A percentile compares a stretch with the other conserved stretches of the same genome.
These are phyloP conservation scores for Usnea hakonensis DNA, from an alignment of 495 filamentous ascomycete species.

Conservation along the genomic window DNA sequence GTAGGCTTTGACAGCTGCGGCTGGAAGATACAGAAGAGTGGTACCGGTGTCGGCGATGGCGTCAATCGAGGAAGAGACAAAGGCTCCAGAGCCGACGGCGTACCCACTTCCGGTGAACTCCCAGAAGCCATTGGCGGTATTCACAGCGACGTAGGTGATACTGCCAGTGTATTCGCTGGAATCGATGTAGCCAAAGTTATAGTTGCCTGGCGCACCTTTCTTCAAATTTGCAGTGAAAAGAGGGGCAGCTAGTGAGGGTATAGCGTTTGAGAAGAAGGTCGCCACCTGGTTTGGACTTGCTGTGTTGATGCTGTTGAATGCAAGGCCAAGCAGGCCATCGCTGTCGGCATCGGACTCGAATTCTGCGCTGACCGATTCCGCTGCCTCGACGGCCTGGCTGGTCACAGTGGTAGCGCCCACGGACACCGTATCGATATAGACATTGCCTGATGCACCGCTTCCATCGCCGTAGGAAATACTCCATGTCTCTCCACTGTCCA, in stretches of 20 bases:
- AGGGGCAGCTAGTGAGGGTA: conserved; percentile 46
- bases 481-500: conserved; percentile 53
- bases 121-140: conserved; percentile 62
- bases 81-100: conserved; percentile 43
- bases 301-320: conserved; percentile 64
- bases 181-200: conserved; percentile 73
- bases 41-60: conserved; percentile 66
- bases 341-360: conserved; percentile 54
- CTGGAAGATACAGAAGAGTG: conserved; percentile 58
- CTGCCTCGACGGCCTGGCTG: conserved; percentile 63
- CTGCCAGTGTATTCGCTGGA: conserved; percentile 51
- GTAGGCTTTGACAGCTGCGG: conserved; percentile 51
- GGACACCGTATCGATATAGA: conserved; percentile 62
- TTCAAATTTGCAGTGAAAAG: conserved; percentile 65
- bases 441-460: conserved; percentile 54
- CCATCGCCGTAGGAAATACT: conserved; percentile 65
- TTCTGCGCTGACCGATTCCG: conserved; percentile 48
- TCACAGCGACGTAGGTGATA: conserved; percentile 54
- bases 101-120: conserved; percentile 57
- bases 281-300: conserved; percentile 52
- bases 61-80: conserved; percentile 32
- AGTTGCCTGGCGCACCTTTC: conserved; percentile 53
- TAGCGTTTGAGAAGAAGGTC: conserved; percentile 71
- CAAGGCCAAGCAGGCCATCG: conserved; percentile 67
- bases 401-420: conserved; percentile 57